Conservation (phyloP, 805 yeast genomes). For the Wickerhamiella occidentalis region DNA sequence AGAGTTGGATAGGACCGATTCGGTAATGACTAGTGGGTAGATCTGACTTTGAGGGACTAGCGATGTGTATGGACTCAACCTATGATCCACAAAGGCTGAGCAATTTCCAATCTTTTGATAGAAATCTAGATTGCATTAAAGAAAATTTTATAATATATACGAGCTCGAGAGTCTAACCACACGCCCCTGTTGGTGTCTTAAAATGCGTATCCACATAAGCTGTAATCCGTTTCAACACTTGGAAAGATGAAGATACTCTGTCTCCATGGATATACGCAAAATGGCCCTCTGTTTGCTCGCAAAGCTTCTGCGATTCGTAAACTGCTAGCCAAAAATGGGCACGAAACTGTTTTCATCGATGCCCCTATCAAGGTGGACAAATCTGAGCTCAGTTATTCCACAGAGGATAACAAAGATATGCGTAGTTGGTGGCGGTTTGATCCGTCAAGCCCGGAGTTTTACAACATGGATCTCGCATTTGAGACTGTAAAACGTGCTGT, state of each 20-base stretch:
- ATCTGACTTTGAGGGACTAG: not conserved
- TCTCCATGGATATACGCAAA: conserved; percentile 77
- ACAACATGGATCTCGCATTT: conserved; percentile 33
- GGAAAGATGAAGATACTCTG: conserved; percentile 47
- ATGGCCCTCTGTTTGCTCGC: conserved; percentile 69
- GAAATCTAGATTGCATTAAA: too few relatives aligned
- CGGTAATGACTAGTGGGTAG: not conserved
- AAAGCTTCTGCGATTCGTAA: conserved; percentile 86
- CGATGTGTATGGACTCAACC: too few relatives aligned
- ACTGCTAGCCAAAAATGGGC: conserved; percentile 49
- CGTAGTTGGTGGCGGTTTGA: conserved; percentile 72
- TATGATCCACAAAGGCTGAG: too few relatives aligned
- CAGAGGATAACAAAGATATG: conserved; percentile 28
- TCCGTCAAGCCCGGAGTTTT: conserved; percentile 19
- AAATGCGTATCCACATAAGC: not conserved
- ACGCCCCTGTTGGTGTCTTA: not conserved
- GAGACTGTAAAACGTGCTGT: conserved; percentile 44
- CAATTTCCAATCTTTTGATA: too few relatives aligned
- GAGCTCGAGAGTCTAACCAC: not conserved
- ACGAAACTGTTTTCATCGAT: conserved; percentile 63
- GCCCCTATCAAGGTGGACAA: conserved; percentile 60
- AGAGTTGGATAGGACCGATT: not conserved
- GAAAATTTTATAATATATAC: not conserved
- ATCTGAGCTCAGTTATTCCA: conserved; percentile 63
- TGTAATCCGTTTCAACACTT: not conserved